Percentiles rank a stretch among this genome's conserved stretches.
These are phyloP conservation scores for Panicum hallii DNA, from an alignment of 202 grass and related monocot genomes.

Conservation along the genomic window DNA sequence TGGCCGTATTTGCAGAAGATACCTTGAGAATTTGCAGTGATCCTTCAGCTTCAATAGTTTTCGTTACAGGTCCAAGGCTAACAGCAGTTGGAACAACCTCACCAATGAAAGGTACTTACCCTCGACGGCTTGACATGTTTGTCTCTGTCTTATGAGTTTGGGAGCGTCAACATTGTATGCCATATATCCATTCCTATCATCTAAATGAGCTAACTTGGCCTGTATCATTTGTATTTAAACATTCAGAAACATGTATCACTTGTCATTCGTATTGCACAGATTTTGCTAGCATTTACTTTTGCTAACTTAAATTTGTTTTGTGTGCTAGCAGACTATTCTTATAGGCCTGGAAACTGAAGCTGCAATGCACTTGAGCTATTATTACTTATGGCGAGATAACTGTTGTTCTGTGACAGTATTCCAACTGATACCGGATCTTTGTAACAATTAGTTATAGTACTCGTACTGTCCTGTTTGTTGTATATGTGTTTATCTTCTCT, in stretches of 20 bases:
- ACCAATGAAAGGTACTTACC: constrained; percentile 23
- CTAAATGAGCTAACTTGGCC: neutral
- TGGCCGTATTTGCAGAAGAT: neutral
- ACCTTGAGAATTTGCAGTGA: neutral
- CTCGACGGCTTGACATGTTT: neutral
- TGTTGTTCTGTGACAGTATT: constrained; percentile 4
- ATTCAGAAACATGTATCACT: neutral
- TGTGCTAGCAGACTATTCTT: constrained; percentile 22
- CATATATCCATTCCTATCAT: neutral
- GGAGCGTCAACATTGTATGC: neutral
- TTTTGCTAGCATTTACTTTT: neutral
- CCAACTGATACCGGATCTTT: neutral
- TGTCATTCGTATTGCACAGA: neutral
- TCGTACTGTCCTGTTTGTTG: neutral
- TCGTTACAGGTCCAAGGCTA: constrained; percentile 14
- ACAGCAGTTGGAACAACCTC: constrained; percentile 18
- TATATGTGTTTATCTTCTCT: neutral
- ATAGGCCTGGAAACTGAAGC: neutral
- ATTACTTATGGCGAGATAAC: neutral
- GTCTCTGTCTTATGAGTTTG: neutral
- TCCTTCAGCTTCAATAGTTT: constrained; percentile 28
- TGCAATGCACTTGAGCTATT: neutral
- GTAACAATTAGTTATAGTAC: neutral
- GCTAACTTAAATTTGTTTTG: constrained; percentile 14
- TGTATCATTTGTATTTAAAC: neutral